A percentile compares a stretch with the other conserved stretches of the same genome.
Conservation (phyloP, 176 grass and related monocot species). For the Juncus effusus region DNA sequence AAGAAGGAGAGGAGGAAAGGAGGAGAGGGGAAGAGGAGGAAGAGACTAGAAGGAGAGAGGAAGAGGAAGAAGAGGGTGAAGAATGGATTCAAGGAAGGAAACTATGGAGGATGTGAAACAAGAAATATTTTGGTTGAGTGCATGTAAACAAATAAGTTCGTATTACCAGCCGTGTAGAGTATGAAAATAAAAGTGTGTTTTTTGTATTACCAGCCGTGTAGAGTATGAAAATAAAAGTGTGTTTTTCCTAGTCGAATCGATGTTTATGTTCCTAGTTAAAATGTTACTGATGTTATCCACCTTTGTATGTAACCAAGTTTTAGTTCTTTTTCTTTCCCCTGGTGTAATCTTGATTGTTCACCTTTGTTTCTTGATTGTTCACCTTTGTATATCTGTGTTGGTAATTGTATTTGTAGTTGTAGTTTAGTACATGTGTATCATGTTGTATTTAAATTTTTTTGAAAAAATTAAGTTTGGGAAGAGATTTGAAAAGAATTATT, state of each 20-base stretch:
- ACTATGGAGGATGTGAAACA: background rate
- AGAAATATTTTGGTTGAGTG: background rate
- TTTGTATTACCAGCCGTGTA: too few species aligned
- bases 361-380: background rate
- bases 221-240: too few species aligned
- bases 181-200: constrained; percentile 9
- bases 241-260: background rate
- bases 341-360: constrained; percentile 1
- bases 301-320: too few species aligned
- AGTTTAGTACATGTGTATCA: too few species aligned
- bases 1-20: background rate
- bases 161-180: background rate
- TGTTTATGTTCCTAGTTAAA: background rate
- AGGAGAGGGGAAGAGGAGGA: background rate
- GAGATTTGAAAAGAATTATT: too few species aligned
- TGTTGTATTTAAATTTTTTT: too few species aligned
- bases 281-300: background rate
- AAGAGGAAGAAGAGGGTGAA: background rate
- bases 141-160: background rate
- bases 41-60: background rate
- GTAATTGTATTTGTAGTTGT: too few species aligned
- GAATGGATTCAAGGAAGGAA: constrained; percentile 1
- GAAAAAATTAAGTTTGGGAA: too few species aligned
- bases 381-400: too few species aligned
- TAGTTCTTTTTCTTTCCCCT: background rate